Evolutionary conservation across 2,329 filamentous ascomycete species (phyloP).

Genomic region (Botrytis cinerea): DNA sequence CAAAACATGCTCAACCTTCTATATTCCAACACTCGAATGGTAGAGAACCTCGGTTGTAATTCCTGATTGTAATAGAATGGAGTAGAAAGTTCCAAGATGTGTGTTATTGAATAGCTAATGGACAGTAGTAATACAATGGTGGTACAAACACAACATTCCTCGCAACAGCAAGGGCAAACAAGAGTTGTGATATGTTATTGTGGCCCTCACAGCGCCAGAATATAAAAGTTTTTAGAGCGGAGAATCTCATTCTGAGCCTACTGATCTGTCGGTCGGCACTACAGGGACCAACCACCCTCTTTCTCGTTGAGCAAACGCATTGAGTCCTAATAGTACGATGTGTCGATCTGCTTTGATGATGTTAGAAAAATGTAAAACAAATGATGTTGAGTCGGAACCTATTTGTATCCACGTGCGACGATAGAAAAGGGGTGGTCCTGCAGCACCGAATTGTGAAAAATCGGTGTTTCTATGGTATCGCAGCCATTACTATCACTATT

Average conservation of each 20-base stretch:
- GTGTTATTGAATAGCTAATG: neutral
- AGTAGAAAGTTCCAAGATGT: neutral
- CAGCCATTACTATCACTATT: neutral
- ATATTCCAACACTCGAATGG: neutral
- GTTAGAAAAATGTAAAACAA: neutral
- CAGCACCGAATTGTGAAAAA: neutral
- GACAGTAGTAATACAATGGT: neutral
- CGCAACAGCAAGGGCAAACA: neutral
- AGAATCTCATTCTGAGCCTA: neutral
- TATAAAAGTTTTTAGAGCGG: neutral
- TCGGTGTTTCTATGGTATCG: neutral
- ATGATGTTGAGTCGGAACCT: neutral
- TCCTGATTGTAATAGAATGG: too few relatives aligned
- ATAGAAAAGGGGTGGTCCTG: neutral
- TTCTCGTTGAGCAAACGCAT: neutral
- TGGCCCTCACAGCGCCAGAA: too few relatives aligned
- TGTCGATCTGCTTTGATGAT: neutral
- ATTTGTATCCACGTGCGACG: neutral
- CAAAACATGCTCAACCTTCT: neutral
- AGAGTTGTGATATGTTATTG: neutral
- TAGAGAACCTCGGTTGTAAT: too few relatives aligned
- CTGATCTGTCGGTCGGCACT: neutral
- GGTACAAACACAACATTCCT: neutral
- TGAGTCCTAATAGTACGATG: neutral
- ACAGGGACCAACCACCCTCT: neutral